phyloP scores from a whole-genome alignment of 1,284 basidiomycete species.

The Trichosporon faecale region DNA sequence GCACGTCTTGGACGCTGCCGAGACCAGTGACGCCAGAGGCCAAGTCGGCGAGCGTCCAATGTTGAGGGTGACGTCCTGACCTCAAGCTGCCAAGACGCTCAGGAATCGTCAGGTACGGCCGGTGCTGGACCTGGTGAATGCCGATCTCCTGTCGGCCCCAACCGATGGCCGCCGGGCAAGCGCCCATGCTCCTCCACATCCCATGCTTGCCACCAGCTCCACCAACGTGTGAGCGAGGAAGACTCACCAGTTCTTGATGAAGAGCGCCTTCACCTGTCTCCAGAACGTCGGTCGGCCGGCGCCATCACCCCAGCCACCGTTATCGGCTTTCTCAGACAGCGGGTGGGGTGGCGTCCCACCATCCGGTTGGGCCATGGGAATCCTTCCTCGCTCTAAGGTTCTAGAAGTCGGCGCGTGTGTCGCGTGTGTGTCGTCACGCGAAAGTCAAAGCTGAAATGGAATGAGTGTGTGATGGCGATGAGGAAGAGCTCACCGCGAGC shows the following conservation, averaged over 20 bases:
- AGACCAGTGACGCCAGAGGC: not conserved
- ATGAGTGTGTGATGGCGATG: not conserved
- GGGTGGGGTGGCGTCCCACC: not conserved
- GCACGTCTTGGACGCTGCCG: not conserved
- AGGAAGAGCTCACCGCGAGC: not conserved
- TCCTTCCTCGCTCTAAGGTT: not conserved
- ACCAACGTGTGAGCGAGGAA: not conserved
- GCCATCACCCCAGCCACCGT: not conserved
- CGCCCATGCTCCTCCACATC: not conserved
- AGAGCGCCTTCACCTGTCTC: slow-evolving; percentile 61
- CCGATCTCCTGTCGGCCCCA: not conserved
- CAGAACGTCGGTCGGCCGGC: not conserved
- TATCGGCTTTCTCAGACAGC: not conserved
- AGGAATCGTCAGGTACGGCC: not conserved
- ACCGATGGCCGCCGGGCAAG: slow-evolving; percentile 38
- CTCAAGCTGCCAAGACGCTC: not conserved
- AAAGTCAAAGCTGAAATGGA: not conserved
- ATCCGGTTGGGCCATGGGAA: not conserved
- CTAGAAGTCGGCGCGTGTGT: not conserved
- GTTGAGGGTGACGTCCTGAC: not conserved
- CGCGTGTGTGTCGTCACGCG: not conserved
- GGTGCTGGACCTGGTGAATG: not conserved
- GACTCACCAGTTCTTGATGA: slow-evolving; percentile 71
- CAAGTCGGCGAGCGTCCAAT: slow-evolving; percentile 33
- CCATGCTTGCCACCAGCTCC: not conserved